Conservation (phyloP, 1,284 basidiomycete genomes). For the Singerocomus inundabilis region DNA sequence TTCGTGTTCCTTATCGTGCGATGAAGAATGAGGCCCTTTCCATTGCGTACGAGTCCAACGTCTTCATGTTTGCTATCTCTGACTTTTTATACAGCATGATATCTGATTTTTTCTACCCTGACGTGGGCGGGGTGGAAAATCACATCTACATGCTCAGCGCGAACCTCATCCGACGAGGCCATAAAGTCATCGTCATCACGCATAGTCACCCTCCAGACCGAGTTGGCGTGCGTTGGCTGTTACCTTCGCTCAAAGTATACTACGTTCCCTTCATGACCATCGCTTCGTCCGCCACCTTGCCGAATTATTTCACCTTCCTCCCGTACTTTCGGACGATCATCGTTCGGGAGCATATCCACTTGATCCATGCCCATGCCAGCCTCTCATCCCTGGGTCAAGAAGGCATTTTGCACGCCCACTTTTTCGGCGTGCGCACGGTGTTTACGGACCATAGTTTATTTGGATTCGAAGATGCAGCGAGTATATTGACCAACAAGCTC, state of each 20-base stretch:
- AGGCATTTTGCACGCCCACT: slow-evolving; percentile 84
- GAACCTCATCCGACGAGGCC: slow-evolving; percentile 80
- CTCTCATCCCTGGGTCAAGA: slow-evolving; percentile 91
- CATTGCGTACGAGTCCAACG: slow-evolving; percentile 26
- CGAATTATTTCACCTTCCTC: slow-evolving; percentile 90
- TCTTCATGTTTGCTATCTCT: neutral
- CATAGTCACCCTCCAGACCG: slow-evolving; percentile 87
- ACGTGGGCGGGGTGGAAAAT: slow-evolving; percentile 94
- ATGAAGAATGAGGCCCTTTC: slow-evolving; percentile 30
- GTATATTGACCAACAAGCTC: slow-evolving; percentile 96
- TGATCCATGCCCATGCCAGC: slow-evolving; percentile 93
- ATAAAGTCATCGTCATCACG: slow-evolving; percentile 94
- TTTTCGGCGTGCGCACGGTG: slow-evolving; percentile 82
- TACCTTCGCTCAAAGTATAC: slow-evolving; percentile 89
- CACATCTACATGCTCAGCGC: slow-evolving; percentile 93
- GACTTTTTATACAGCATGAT: slow-evolving; percentile 67
- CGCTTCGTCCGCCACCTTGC: slow-evolving; percentile 88
- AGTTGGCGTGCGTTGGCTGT: slow-evolving; percentile 85
- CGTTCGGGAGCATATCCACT: slow-evolving; percentile 80
- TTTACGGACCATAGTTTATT: slow-evolving; percentile 98
- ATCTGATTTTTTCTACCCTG: slow-evolving; percentile 95
- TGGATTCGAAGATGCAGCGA: slow-evolving; percentile 93
- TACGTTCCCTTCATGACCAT: slow-evolving; percentile 89
- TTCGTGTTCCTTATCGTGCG: neutral
- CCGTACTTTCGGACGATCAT: slow-evolving; percentile 91